phyloP scores from a whole-genome alignment of 2,329 filamentous ascomycete species.

The Neoscytalidium dimidiatum region DNA sequence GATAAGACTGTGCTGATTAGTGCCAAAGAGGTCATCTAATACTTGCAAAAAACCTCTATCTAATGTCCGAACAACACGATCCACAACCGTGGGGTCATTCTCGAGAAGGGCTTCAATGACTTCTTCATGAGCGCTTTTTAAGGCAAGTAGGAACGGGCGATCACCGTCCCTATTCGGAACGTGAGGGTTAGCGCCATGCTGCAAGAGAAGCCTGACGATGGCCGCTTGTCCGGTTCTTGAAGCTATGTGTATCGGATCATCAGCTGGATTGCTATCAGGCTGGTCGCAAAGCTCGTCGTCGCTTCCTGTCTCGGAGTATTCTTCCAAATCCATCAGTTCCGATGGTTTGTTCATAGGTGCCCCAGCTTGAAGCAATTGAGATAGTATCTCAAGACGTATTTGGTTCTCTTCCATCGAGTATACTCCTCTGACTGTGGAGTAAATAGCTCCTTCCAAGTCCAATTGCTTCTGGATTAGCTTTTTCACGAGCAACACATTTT shows the following conservation, averaged over 20 bases:
- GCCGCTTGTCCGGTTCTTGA: not conserved
- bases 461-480: not conserved
- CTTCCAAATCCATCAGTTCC: not conserved
- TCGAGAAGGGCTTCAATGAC: not conserved
- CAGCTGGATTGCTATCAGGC: not conserved
- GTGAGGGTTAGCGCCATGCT: not conserved
- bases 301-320: not conserved
- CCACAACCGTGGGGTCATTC: not conserved
- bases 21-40: too few species aligned
- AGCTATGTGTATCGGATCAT: not conserved
- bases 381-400: rapidly evolving
- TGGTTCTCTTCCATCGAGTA: not conserved
- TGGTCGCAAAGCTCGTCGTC: not conserved
- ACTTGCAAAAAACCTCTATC: not conserved
- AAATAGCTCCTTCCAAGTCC: not conserved
- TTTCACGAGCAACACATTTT: not conserved
- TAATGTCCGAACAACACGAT: not conserved
- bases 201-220: not conserved
- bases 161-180: not conserved
- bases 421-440: not conserved
- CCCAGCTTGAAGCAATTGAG: not conserved
- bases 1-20: too few species aligned
- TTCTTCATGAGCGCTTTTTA: not conserved
- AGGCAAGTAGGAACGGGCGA: not conserved
- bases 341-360: not conserved